A percentile compares a stretch with the other conserved stretches of the same genome.
These are phyloP conservation scores for Blakeslea trispora DNA, from an alignment of 371 early-diverging fungal genomes.

Conservation along the genomic window DNA sequence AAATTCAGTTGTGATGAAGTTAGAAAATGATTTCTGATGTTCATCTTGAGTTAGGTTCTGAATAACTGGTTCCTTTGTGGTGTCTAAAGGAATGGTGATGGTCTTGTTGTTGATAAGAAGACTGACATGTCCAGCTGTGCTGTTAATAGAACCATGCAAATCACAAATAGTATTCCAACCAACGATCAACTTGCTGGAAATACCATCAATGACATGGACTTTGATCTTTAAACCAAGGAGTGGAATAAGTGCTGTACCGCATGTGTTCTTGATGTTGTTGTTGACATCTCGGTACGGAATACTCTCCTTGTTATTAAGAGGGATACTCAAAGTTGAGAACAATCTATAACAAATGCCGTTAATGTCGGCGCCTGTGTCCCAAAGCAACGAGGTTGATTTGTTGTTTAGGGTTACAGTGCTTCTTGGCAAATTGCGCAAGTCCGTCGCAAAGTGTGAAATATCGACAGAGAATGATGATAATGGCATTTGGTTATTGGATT, in stretches of 20 bases:
- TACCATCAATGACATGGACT: slow-evolving; percentile 7
- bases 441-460: slow-evolving; percentile 3
- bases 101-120: too few species aligned
- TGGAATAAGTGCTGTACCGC: slow-evolving; percentile 1
- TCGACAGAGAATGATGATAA: slow-evolving; percentile 2
- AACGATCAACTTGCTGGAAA: not conserved
- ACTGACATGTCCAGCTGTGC: too few species aligned
- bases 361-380: slow-evolving; percentile 13
- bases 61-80: too few species aligned
- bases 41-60: not conserved
- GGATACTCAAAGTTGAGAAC: too few species aligned
- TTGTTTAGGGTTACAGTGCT: not conserved
- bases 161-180: too few species aligned
- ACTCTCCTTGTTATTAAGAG: too few species aligned
- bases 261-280: slow-evolving; percentile 5
- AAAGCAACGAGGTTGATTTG: not conserved
- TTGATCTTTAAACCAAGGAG: not conserved
- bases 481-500: too few species aligned
- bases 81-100: too few species aligned
- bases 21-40: not conserved
- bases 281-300: slow-evolving; percentile 8
- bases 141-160: too few species aligned
- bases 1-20: too few species aligned
- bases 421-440: not conserved
- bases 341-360: not conserved